Evolutionary conservation across 1,284 basidiomycete genomes (phyloP).

Genomic region (Cerioporus squamosus): DNA sequence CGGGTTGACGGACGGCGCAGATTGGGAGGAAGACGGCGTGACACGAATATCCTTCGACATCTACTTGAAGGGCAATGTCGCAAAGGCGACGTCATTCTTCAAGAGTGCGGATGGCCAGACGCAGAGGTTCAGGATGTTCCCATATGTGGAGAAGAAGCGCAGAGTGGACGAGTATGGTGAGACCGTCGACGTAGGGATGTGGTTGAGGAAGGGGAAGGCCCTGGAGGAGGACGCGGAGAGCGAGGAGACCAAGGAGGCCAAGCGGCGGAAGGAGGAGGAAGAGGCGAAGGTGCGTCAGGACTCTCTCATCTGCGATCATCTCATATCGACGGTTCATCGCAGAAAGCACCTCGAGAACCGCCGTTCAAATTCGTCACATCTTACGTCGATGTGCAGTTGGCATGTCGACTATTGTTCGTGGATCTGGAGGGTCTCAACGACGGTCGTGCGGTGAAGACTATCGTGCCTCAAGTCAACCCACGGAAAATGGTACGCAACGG

Average conservation of each 20-base stretch:
- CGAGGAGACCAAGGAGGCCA: slow-evolving; percentile 79
- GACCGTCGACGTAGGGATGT: slow-evolving; percentile 91
- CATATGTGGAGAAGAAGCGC: slow-evolving; percentile 91
- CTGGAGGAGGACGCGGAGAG: slow-evolving; percentile 88
- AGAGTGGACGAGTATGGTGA: slow-evolving; percentile 97
- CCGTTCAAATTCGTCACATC: slow-evolving; percentile 92
- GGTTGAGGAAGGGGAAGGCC: slow-evolving; percentile 87
- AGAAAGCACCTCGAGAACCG: slow-evolving; percentile 79
- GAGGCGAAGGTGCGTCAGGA: slow-evolving; percentile 67
- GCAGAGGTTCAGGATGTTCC: slow-evolving; percentile 95
- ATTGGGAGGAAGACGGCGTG: slow-evolving; percentile 72
- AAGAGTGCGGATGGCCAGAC: slow-evolving; percentile 70
- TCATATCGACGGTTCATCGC: slow-evolving; percentile 1
- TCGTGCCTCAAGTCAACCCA: slow-evolving; percentile 96
- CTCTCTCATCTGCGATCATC: not conserved
- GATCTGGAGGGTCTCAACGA: slow-evolving; percentile 98
- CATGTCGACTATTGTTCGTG: slow-evolving; percentile 87
- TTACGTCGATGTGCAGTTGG: slow-evolving; percentile 75
- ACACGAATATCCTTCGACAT: slow-evolving; percentile 92
- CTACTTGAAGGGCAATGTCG: slow-evolving; percentile 93
- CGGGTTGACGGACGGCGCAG: slow-evolving; percentile 51
- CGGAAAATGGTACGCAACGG: slow-evolving; percentile 71
- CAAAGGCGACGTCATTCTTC: slow-evolving; percentile 83
- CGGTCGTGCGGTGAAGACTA: slow-evolving; percentile 94
- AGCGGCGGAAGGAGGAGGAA: slow-evolving; percentile 76